Evolutionary conservation across 1,139 yeast species (phyloP), one percentile per base, ranked within the genome.

Genomic region (Schwanniomyces etchellsii): DNA sequence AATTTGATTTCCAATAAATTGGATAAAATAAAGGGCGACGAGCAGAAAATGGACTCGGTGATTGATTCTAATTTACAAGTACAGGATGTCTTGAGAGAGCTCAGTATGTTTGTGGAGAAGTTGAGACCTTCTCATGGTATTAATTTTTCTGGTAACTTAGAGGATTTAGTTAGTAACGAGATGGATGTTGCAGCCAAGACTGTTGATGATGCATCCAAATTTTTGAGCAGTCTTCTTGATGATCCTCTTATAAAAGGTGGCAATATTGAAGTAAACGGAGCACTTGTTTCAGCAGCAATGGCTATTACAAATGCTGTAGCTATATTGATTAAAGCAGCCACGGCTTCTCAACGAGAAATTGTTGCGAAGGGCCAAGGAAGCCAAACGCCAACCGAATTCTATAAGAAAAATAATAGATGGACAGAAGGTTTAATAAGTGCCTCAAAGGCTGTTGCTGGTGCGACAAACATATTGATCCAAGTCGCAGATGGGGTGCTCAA

Each of bases 341-440:
- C 88, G 14, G 89, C 77, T 28, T 79, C 93, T 14, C 96, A 86
- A 55, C 64, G 74, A 35, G 96, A 86, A 55, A 85, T 86, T 51
- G 95, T 84, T 5, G 70, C 75, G 28, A 73, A 73, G 40, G 86
- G 88, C 23, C 70, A 70, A 41, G 93, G 93, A 4, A 55, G 74
- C 1, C 77, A 73, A 33, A 66, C 86, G 2, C 67, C 77, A 35
- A 77, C 86, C 3, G 86, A 84, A 25, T 88, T 81, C 51, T 88
- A 88, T 60, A 84, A 81, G 52, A 85, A 84, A 57, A 85, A 88
- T 52, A 86, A 80, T 52, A 71, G 94, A 48, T 86, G 96, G 96
- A 85, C 96, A 1, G 95, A 88, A 56, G 96, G 96, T 22, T 74
- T 86, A 34, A 79, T 88, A 25, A 83, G 95, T 40, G 96, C 96